Evolutionary conservation across 495 filamentous ascomycete genomes (phyloP), one percentile per base, ranked within the genome.

Genomic region (Tuber microsphaerosporum): DNA sequence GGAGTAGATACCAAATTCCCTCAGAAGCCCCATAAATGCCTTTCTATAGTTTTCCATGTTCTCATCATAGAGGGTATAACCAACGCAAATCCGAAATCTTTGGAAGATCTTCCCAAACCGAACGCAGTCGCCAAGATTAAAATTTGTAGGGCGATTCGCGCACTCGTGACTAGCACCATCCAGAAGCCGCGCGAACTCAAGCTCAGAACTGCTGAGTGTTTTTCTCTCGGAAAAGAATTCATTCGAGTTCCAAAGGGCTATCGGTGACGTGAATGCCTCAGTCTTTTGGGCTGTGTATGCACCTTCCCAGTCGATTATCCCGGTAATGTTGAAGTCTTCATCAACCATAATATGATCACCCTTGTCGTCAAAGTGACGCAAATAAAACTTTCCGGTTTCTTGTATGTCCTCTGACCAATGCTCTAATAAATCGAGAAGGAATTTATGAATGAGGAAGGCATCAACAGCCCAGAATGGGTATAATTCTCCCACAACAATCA

Each of bases 221-320:
- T 61, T 61, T 61, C 56, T 61, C 56, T 61, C 56, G 12, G 56
- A 61, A 61, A 61, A 61, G n/a, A 61, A 61, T 16, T 61, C 56
- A 6, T 31, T 31, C 16, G 56, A 31, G 56, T 61, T 16, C 56
- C 56, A 61, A 61, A 61, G n/a, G 56, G 56, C 56, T 31, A 61
- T 61, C 56, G n/a, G 56, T 16, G 56, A 61, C 14, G 56, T 61
- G n/a, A 61, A 31, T 61, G 56, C 56, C 56, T 61, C 83, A 14
- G 85, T 84, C 69, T 83, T 71, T 61, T 61, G 56, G n/a, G 56
- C 56, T 61, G 56, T 61, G 56, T 61, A 31, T 22, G 85, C 83
- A 81, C 83, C 86, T 75, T 87, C 83, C 85, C 84, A 87, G 76
- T 87, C 84, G 69, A 86, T 83, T 48, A 87, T 84, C 22, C 84